A percentile compares a stretch with the other conserved stretches of the same genome.
Conservation (phyloP, 1,139 yeast genomes). For the Taphrina pruni region DNA sequence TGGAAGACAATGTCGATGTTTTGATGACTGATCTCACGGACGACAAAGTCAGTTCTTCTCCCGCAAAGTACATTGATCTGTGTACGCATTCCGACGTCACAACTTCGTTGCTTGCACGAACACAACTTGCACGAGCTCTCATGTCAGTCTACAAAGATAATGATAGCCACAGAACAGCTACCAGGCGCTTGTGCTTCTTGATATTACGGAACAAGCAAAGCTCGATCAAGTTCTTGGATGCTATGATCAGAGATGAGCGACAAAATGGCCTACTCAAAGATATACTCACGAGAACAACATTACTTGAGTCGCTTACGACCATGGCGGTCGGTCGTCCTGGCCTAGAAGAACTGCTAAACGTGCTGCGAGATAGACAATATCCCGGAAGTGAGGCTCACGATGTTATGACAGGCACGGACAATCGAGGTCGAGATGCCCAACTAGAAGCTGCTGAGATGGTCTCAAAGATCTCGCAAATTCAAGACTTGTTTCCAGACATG, state of each 20-base stretch:
- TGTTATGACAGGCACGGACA: background rate
- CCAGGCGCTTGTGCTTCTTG: background rate
- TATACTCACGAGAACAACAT: background rate
- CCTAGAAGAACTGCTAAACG: background rate
- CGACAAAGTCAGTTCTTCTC: background rate
- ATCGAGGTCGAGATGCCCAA: constrained; percentile 7
- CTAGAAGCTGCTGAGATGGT: constrained; percentile 21
- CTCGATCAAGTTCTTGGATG: constrained; percentile 11
- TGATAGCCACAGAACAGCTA: background rate
- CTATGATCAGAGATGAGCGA: background rate
- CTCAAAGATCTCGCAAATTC: constrained; percentile 27
- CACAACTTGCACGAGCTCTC: constrained; percentile 6
- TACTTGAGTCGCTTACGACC: background rate
- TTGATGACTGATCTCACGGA: constrained; percentile 2
- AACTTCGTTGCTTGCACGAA: constrained; percentile 5
- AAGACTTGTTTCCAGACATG: constrained; percentile 34
- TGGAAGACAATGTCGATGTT: background rate
- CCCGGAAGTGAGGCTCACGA: background rate
- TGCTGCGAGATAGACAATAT: background rate
- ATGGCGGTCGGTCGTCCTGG: constrained; percentile 4
- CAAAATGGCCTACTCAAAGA: background rate
- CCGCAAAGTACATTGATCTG: background rate
- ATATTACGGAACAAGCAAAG: constrained; percentile 3
- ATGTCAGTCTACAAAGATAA: background rate
- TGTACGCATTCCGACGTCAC: background rate